Conservation (phyloP, 2,329 filamentous ascomycete species). For the Fusarium musae region DNA sequence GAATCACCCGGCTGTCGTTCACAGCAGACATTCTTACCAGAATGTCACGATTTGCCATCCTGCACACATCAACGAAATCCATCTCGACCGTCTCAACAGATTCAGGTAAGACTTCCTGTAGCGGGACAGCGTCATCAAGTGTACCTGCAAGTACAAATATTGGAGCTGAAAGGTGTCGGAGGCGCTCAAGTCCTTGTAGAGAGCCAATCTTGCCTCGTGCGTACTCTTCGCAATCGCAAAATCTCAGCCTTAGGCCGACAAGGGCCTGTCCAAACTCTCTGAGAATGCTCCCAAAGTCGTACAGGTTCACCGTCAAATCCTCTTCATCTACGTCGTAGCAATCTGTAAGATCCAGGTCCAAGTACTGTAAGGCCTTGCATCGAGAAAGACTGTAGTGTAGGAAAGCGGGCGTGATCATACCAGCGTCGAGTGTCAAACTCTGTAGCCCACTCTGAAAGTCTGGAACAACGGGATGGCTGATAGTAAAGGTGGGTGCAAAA, state of each 20-base stretch:
- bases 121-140: not conserved
- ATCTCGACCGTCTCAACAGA: not conserved
- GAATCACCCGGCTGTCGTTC: not conserved
- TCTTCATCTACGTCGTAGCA: not conserved
- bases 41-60: not conserved
- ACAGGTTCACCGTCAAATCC: not conserved
- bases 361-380: not conserved
- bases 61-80: not conserved
- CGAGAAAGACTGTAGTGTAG: not conserved
- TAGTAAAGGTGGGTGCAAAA: not conserved
- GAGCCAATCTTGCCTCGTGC: not conserved
- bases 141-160: not conserved
- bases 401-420: not conserved
- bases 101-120: not conserved
- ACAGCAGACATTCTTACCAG: not conserved
- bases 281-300: not conserved
- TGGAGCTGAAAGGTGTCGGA: not conserved
- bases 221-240: not conserved
- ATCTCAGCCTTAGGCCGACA: not conserved
- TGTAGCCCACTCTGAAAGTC: not conserved
- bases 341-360: not conserved
- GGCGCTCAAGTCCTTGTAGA: not conserved
- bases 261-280: not conserved
- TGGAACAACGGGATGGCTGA: not conserved
- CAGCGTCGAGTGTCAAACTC: not conserved